Conservation (phyloP, 2,329 filamentous ascomycete genomes). For the Moelleriella libera region DNA sequence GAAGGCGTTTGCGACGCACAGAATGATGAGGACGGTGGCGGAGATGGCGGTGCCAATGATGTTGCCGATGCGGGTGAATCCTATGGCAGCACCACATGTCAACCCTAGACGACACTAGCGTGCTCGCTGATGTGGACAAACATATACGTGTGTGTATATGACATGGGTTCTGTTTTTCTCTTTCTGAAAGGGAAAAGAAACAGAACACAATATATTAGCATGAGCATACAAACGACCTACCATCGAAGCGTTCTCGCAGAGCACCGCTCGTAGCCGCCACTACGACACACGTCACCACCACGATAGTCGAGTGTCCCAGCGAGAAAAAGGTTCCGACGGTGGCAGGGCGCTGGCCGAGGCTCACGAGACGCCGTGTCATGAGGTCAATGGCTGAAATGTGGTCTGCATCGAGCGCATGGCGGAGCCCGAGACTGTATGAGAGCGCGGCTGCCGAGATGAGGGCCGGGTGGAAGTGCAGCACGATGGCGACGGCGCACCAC, state of each 20-base stretch:
- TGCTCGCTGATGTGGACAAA: no score
- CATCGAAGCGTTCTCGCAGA: constrained; percentile 65
- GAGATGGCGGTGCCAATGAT: constrained; percentile 85
- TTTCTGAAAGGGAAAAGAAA: no score
- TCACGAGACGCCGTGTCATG: constrained; percentile 81
- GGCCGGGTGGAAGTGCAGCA: constrained; percentile 37
- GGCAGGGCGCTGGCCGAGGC: constrained; percentile 70
- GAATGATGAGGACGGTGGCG: constrained; percentile 65
- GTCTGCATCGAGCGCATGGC: constrained; percentile 96
- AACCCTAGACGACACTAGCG: no score
- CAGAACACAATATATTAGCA: no score
- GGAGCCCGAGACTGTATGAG: constrained; percentile 76
- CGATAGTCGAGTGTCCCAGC: constrained; percentile 85
- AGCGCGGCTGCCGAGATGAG: constrained; percentile 72
- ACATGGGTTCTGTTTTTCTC: no score
- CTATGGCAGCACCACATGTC: background rate
- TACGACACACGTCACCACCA: constrained; percentile 77
- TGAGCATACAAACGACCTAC: background rate
- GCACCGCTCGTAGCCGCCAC: constrained; percentile 85
- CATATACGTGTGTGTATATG: no score
- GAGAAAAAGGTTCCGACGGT: constrained; percentile 93
- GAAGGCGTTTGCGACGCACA: constrained; percentile 75
- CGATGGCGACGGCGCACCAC: constrained; percentile 39
- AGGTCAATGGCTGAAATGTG: constrained; percentile 80
- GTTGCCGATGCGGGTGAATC: constrained; percentile 66